Evolutionary conservation across 2,329 filamentous ascomycete species (phyloP), one percentile per base, ranked within the genome.

Genomic region (Emericellopsis atlantica): DNA sequence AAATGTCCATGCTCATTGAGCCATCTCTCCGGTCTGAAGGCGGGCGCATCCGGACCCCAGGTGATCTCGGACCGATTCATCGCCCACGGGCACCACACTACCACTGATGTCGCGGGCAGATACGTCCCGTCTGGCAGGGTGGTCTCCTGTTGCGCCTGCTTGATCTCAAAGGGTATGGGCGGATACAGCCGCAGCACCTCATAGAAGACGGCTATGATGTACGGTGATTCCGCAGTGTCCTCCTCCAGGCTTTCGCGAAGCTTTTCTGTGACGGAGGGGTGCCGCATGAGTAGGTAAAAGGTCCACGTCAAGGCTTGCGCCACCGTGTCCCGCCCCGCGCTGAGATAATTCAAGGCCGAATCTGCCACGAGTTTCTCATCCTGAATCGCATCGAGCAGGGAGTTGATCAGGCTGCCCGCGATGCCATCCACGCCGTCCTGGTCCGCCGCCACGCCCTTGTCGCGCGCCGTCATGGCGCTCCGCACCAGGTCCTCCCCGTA

Each of bases 281-380:
- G 60, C 31, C 64, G 62, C 58, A 79, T 71, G 11, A 82, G 60
- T 2, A 76, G 61, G 52, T 81, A 79, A 33, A 79, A 66, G 1
- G 70, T 69, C 78, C 78, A 82, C 0, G 77, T 79, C 10, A 82
- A 56, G 2, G 72, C 73, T 49, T 82, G 77, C 0, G 76, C 77
- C 6, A 76, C 77, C 0, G 78, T 81, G 50, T 82, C 78, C 43
- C 76, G 64, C 14, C 76, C 73, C 0, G 78, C 78, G 1, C 76
- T 80, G 9, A 81, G 69, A 49, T 79, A 82, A 48, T 80, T 82
- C 11, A 82, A 59, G 0, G 77, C 78, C 3, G 78, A 72, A 52
- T 81, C 77, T 8, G 76, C 74, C 6, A 80, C 76, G 1, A 74
- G 58, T n/a, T 66, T 53, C 23, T 70, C 64, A 42, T 78, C 65